Conservation (phyloP, 495 filamentous ascomycete species). For the Cudoniella acicularis region DNA sequence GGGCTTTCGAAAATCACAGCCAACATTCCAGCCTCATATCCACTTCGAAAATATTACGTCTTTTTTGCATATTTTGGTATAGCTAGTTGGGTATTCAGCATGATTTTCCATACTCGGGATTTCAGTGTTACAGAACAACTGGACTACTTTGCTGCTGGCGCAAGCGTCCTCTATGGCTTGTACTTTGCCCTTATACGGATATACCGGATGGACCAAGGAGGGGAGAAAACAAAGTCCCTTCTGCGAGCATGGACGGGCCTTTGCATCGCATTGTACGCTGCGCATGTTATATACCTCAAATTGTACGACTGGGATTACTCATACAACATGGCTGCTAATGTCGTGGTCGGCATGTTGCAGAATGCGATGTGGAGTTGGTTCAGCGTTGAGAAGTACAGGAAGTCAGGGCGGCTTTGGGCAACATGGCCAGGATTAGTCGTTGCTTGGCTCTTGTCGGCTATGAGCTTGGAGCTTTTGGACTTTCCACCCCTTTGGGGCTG, state of each 20-base stretch:
- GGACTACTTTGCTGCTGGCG: constrained; percentile 95
- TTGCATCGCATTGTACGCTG: constrained; percentile 66
- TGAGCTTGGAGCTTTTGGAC: constrained; percentile 93
- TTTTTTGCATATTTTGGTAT: constrained; percentile 77
- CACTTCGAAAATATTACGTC: constrained; percentile 77
- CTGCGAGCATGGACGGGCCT: constrained; percentile 70
- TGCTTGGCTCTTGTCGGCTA: constrained; percentile 84
- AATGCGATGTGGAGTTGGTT: constrained; percentile 86
- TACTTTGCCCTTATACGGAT: constrained; percentile 80
- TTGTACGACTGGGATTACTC: constrained; percentile 89
- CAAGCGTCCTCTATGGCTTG: constrained; percentile 83
- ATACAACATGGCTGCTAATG: constrained; percentile 97
- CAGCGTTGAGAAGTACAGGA: constrained; percentile 69
- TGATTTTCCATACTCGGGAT: constrained; percentile 88
- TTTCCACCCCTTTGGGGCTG: constrained; percentile 82
- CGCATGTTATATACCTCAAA: constrained; percentile 80
- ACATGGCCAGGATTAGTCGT: constrained; percentile 92
- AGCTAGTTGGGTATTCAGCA: constrained; percentile 79
- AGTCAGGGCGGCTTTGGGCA: constrained; percentile 68
- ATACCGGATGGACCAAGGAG: constrained; percentile 70
- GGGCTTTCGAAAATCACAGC: constrained; percentile 69
- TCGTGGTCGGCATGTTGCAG: constrained; percentile 73
- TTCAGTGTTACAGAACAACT: constrained; percentile 83
- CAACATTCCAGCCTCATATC: constrained; percentile 65
- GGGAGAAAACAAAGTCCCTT: constrained; percentile 50